Base-by-base conservation (phyloP, 2,329 filamentous ascomycete genomes). In the Dactylellina cionopaga region DNA sequence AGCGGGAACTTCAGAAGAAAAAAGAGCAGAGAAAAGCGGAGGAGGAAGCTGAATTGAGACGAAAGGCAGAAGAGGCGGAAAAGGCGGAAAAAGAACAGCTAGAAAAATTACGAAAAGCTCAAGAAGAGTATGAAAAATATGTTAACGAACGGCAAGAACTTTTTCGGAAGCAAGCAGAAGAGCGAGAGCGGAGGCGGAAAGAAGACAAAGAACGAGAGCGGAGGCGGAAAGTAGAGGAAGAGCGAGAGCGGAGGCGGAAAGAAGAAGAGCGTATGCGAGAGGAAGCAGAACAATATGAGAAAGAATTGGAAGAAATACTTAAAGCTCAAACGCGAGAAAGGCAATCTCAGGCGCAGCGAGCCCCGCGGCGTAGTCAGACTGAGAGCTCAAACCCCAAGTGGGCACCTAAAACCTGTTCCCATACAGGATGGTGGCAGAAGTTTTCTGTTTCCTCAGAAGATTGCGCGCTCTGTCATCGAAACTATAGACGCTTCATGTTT, bases 401-500 rank as follows among this genome's bases (percentile, higher is more conserved):
- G n/a, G n/a, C 13, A 15, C 31, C 49, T 22, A 24, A 2, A 10
- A 17, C n/a, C n/a, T 54, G 49, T 29, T 35, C 17, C 37, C 49
- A 54, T 17, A 4, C 9, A 22, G 22, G 6, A 6, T 54, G 13
- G n/a, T 35, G 49, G 29, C 6, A 54, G 15, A 13, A 35, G 22
- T 5, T 33, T 17, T 2, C 15, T 54, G 13, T 54, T 37, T 37
- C 15, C 10, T 43, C 55, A 6, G 44, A 49, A 35, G n/a, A 31
- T 5, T 62, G 56, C 43, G n/a, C 13, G 22, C 1, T 10, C 13
- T 62, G 56, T 22, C 29, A 51, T 37, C 10, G 17, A 51, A 51
- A 29, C 13, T 51, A n/a, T 7, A 49, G 15, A n/a, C 33, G 37
- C 3, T 62, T 62, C 24, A 24, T 62, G 27, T 62, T 51, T n/a